Evolutionary conservation across 805 yeast species (phyloP).

Genomic region (Yarrowia alimentaria): DNA sequence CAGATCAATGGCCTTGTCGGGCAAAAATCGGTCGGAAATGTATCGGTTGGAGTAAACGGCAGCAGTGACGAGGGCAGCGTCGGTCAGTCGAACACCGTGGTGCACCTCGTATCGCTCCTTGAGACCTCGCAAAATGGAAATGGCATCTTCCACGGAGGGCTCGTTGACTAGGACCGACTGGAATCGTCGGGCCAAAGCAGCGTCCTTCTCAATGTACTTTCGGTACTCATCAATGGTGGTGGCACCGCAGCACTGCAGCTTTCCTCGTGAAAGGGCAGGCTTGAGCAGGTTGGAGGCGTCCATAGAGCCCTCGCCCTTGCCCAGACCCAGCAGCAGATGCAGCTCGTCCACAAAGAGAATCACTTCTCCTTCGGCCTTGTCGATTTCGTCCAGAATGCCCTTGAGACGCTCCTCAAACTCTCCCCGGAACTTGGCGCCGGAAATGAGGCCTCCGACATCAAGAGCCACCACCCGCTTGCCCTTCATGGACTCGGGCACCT

Average conservation of each 20-base stretch:
- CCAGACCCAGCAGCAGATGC: conserved; percentile 84
- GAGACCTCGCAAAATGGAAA: conserved; percentile 86
- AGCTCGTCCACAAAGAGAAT: conserved; percentile 88
- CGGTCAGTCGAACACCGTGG: conserved; percentile 94
- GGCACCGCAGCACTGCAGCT: conserved; percentile 91
- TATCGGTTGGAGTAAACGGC: conserved; percentile 87
- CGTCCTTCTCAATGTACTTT: conserved; percentile 92
- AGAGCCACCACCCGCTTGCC: conserved; percentile 78
- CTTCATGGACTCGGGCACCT: conserved; percentile 93
- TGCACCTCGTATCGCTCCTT: conserved; percentile 95
- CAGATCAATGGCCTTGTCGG: conserved; percentile 95
- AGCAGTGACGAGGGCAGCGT: conserved; percentile 89
- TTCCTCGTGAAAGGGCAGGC: conserved; percentile 92
- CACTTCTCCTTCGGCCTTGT: conserved; percentile 68
- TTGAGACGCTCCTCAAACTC: conserved; percentile 92
- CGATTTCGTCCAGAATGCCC: conserved; percentile 76
- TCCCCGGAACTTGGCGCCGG: conserved; percentile 95
- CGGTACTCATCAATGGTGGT: conserved; percentile 92
- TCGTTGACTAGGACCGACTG: conserved; percentile 84
- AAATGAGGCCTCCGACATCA: conserved; percentile 83
- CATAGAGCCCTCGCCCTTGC: conserved; percentile 91
- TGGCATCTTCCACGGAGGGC: conserved; percentile 87
- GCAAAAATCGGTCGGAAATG: conserved; percentile 84
- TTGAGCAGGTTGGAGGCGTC: conserved; percentile 92
- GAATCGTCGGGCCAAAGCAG: conserved; percentile 91